Evolutionary conservation across 208 protist species (phyloP), one percentile per base, ranked within the genome.

Genomic region (Novymonas esmeraldas): DNA sequence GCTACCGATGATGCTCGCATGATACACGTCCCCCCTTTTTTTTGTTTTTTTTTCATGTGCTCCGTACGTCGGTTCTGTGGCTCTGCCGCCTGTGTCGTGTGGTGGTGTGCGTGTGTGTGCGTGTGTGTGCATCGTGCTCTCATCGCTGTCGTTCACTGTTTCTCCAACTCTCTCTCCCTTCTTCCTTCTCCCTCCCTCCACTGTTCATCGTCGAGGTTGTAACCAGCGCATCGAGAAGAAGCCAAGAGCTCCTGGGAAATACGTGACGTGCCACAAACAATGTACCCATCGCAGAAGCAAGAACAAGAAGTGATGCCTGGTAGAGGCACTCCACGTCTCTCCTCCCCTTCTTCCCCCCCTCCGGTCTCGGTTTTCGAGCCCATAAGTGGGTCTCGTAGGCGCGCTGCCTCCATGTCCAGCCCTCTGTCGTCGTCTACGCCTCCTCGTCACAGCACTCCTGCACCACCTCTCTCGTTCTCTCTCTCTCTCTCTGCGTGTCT

Each of bases 1-100:
- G 39, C 46, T 75, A 1, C 18, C 61, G 9, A 65, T 68, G 72
- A 67, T 82, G 55, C 55, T 1, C 36, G 4, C 13, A 14, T 61
- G n/a, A 36, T n/a, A n/a, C n/a, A n/a, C n/a, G n/a, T n/a, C n/a
- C n/a, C n/a, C n/a, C n/a, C n/a, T n/a, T n/a, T n/a, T n/a, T n/a
- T n/a, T n/a, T n/a, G n/a, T n/a, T n/a, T n/a, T n/a, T n/a, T n/a
- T n/a, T n/a, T n/a, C n/a, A n/a, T n/a, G n/a, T n/a, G n/a, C n/a
- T n/a, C n/a, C n/a, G n/a, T n/a, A n/a, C n/a, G n/a, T n/a, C n/a
- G n/a, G n/a, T n/a, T n/a, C n/a, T n/a, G n/a, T n/a, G n/a, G n/a
- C n/a, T n/a, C n/a, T n/a, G n/a, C n/a, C n/a, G 7, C 26, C 39
- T 42, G 6, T 42, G 41, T 61, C 16, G 28, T 46, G 10, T 49